Evolutionary conservation across 2,329 filamentous ascomycete species (phyloP), one percentile per base, ranked within the genome.

Genomic region (Pseudovirgaria hyperparasitica): DNA sequence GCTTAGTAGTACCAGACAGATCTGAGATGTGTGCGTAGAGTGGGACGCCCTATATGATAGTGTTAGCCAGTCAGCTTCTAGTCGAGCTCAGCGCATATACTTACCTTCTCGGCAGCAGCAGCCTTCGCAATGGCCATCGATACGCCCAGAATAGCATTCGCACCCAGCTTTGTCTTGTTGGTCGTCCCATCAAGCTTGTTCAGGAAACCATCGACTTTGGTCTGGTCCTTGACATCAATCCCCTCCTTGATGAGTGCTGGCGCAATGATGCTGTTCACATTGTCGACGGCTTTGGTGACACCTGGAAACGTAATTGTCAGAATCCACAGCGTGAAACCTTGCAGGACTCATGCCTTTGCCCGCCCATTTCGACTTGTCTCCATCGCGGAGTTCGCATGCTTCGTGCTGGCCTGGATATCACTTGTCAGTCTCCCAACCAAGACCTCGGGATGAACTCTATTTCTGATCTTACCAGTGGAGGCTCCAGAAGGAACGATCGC

Each of bases 401-500:
- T 66, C 62, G 50, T 66, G 59, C 32, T 60, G 62, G 39, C 62
- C 54, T 44, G 24, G 20, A 21, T 11, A 25, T 43, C 32, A 42
- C 37, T 32, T 25, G 26, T 22, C 16, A 32, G 27, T 22, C 35
- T 22, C 24, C 30, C 26, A 33, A 16, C 8, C 13, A 22, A 12
- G 7, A 10, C 19, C 17, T n/a, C n/a, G n/a, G 9, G 11, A 15
- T 23, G 27, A 25, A 26, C 14, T 16, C 22, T 18, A 12, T 14
- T 21, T 28, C 10, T 22, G 20, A 10, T 19, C 76, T 54, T 59
- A 86, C 80, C 85, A 50, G 86, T 94, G 48, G 87, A 94, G 52
- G 87, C 87, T 60, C 87, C 87, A 42, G 86, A 94, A 50, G 87
- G 87, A 39, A 96, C 87, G 57, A 94, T 94, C 58, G 87, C 86